Evolutionary conservation across 2,329 filamentous ascomycete genomes (phyloP).

Genomic region (Incumbomyces lentus): DNA sequence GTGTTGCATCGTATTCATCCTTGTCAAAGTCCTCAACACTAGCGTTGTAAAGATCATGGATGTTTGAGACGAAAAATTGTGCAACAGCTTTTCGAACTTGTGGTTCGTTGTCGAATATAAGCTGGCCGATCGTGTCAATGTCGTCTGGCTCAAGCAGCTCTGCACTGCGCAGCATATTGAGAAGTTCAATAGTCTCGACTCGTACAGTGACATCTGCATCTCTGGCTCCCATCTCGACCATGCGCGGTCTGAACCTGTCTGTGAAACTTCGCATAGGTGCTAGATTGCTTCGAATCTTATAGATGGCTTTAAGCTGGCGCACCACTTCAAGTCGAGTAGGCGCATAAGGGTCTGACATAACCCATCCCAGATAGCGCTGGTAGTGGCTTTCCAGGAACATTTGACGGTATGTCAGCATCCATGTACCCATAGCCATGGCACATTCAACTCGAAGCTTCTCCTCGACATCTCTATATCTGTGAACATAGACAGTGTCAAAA

Average conservation of each 20-base stretch:
- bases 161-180: constrained; percentile 70
- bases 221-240: constrained; percentile 85
- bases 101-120: constrained; percentile 80
- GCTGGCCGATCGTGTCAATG: constrained; percentile 73
- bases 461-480: constrained; percentile 91
- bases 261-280: constrained; percentile 75
- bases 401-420: constrained; percentile 77
- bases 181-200: constrained; percentile 66
- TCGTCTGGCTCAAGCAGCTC: constrained; percentile 86
- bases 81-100: constrained; percentile 81
- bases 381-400: constrained; percentile 86
- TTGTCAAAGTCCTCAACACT: constrained; percentile 79
- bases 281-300: constrained; percentile 70
- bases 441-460: constrained; percentile 81
- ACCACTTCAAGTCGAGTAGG: constrained; percentile 75
- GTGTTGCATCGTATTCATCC: constrained; percentile 65
- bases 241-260: constrained; percentile 73
- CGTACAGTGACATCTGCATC: constrained; percentile 76
- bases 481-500: constrained; percentile 87
- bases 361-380: constrained; percentile 89
- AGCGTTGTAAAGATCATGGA: constrained; percentile 68
- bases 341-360: constrained; percentile 70
- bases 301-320: constrained; percentile 68
- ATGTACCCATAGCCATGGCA: constrained; percentile 72
- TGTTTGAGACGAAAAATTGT: constrained; percentile 78